Percentiles rank a stretch among this genome's conserved stretches.
Conservation (phyloP, 2,329 filamentous ascomycete species). For the Aureobasidium subglaciale region DNA sequence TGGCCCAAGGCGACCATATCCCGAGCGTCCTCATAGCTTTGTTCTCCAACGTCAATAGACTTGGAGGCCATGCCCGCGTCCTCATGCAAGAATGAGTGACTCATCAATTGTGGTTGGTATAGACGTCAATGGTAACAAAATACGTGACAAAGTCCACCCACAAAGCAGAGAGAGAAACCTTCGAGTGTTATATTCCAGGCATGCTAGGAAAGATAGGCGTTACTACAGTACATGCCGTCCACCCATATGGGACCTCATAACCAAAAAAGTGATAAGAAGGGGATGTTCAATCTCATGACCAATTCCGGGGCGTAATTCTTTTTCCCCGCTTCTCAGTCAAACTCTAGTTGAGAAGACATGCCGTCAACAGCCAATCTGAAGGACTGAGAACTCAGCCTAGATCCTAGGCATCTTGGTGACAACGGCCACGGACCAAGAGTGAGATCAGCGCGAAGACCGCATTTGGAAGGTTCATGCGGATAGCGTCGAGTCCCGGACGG, state of each 20-base stretch:
- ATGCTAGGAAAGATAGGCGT: constrained; percentile 5
- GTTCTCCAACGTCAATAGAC: not conserved
- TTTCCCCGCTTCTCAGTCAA: not conserved
- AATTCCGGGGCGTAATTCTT: constrained; percentile 5
- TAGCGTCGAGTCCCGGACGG: not conserved
- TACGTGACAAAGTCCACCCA: not conserved
- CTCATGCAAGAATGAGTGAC: not conserved
- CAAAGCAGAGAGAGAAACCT: not conserved
- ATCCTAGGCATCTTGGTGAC: not conserved
- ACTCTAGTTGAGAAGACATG: constrained; percentile 6
- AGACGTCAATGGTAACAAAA: not conserved
- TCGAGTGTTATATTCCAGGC: not conserved
- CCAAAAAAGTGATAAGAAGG: constrained; percentile 8
- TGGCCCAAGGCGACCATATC: constrained; percentile 38
- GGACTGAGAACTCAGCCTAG: not conserved
- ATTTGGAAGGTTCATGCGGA: constrained; percentile 12
- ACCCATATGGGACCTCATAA: not conserved
- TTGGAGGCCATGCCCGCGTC: constrained; percentile 1
- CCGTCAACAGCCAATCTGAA: not conserved
- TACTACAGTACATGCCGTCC: constrained; percentile 10
- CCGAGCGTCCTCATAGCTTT: constrained; percentile 29
- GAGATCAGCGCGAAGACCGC: not conserved
- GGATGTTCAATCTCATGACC: constrained; percentile 12
- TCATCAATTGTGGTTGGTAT: not conserved
- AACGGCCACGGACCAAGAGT: constrained; percentile 3